phyloP scores from a whole-genome alignment of 768 basidiomycete species.

The Hericium rajendrae region DNA sequence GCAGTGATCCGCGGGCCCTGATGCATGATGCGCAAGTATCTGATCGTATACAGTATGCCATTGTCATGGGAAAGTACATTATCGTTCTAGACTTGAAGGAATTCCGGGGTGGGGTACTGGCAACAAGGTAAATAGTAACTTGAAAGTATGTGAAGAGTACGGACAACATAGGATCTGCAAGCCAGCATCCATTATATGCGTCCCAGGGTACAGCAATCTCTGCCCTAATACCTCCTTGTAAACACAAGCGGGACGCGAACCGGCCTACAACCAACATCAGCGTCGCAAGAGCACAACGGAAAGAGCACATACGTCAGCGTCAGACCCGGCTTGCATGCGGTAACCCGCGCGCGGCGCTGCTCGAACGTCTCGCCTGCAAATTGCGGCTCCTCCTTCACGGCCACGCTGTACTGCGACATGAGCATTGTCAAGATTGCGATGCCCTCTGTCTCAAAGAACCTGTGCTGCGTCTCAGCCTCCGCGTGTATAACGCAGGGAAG shows the following conservation, averaged over 20 bases:
- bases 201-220: neutral
- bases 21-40: too few species aligned
- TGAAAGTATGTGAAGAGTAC: too few species aligned
- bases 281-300: neutral
- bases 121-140: too few species aligned
- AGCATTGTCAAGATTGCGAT: constrained; percentile 38
- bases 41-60: too few species aligned
- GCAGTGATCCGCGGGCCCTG: too few species aligned
- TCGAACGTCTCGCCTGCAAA: constrained; percentile 36
- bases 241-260: constrained; percentile 12
- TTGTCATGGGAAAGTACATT: too few species aligned
- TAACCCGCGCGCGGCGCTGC: constrained; percentile 24
- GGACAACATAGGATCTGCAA: too few species aligned
- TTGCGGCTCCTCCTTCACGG: constrained; percentile 39
- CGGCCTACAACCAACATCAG: constrained; percentile 3
- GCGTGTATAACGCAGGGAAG: neutral
- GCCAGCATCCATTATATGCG: too few species aligned
- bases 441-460: constrained; percentile 42
- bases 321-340: neutral
- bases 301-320: constrained; percentile 3
- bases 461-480: constrained; percentile 9
- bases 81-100: too few species aligned
- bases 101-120: too few species aligned
- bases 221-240: constrained; percentile 7
- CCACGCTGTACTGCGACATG: constrained; percentile 34